These are phyloP conservation scores for Fusarium buharicum DNA, from an alignment of 2,329 filamentous ascomycete genomes.

Conservation along the genomic window DNA sequence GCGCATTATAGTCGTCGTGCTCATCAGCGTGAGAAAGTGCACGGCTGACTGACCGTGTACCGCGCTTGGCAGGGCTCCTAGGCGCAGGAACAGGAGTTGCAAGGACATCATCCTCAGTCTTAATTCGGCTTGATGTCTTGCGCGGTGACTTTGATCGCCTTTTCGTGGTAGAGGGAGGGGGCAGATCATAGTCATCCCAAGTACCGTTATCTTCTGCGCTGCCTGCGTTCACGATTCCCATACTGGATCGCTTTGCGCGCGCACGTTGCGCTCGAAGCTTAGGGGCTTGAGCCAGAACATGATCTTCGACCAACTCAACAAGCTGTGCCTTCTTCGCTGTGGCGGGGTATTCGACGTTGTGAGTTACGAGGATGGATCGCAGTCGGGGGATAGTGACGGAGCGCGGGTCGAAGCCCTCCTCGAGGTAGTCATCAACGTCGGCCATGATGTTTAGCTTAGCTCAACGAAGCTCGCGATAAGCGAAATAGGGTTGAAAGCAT, in stretches of 20 bases:
- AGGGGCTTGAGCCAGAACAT: slow-evolving; percentile 80
- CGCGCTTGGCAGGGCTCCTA: slow-evolving; percentile 64
- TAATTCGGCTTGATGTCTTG: slow-evolving; percentile 63
- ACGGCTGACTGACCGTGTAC: slow-evolving; percentile 63
- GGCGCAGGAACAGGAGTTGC: slow-evolving; percentile 49
- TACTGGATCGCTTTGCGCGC: slow-evolving; percentile 84
- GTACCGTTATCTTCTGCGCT: slow-evolving; percentile 73
- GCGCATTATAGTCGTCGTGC: slow-evolving; percentile 52
- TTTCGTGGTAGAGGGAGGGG: slow-evolving; percentile 59
- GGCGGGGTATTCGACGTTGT: slow-evolving; percentile 85
- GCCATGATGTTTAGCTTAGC: slow-evolving; percentile 59
- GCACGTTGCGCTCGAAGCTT: slow-evolving; percentile 80
- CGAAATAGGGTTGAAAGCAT: slow-evolving; percentile 11
- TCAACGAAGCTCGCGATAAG: slow-evolving; percentile 19
- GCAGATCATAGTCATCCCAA: slow-evolving; percentile 68
- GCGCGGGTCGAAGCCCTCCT: slow-evolving; percentile 85
- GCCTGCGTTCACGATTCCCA: slow-evolving; percentile 78
- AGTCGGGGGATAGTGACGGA: slow-evolving; percentile 87
- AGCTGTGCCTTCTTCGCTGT: slow-evolving; percentile 93
- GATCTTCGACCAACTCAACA: slow-evolving; percentile 81
- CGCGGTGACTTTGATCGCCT: slow-evolving; percentile 66
- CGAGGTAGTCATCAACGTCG: slow-evolving; percentile 83
- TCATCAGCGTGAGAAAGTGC: slow-evolving; percentile 64
- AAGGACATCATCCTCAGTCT: slow-evolving; percentile 62
- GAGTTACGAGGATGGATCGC: slow-evolving; percentile 88